phyloP scores from a whole-genome alignment of 179 eudicot species.

The Camellia oleifera region DNA sequence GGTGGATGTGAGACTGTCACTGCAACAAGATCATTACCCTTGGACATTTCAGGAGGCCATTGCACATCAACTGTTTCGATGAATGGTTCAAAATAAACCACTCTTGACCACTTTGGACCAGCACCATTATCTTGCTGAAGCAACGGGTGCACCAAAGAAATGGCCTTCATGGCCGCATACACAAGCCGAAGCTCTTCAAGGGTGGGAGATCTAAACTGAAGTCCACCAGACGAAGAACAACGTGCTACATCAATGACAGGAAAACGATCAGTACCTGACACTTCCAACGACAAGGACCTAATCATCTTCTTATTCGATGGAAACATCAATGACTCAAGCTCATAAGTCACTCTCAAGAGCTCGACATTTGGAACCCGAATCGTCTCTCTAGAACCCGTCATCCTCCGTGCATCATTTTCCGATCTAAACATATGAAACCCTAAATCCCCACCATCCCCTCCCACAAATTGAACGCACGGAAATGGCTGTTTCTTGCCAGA shows the following conservation, averaged over 20 bases:
- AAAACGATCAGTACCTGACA: slow-evolving; percentile 44
- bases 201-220: slow-evolving; percentile 48
- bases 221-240: slow-evolving; percentile 41
- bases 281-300: slow-evolving; percentile 43
- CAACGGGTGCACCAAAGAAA: slow-evolving; percentile 57
- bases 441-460: slow-evolving; percentile 68
- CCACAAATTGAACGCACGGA: slow-evolving; percentile 53
- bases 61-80: slow-evolving; percentile 76
- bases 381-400: slow-evolving; percentile 49
- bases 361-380: slow-evolving; percentile 52
- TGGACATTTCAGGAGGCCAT: slow-evolving; percentile 51
- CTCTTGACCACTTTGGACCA: slow-evolving; percentile 36
- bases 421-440: slow-evolving; percentile 57
- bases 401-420: slow-evolving; percentile 42
- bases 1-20: slow-evolving; percentile 68
- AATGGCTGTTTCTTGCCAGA: slow-evolving; percentile 49
- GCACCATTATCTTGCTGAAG: slow-evolving; percentile 38
- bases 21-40: slow-evolving; percentile 50
- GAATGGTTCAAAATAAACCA: slow-evolving; percentile 46
- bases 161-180: slow-evolving; percentile 48
- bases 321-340: slow-evolving; percentile 43
- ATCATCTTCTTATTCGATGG: slow-evolving; percentile 48
- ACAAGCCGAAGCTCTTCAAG: slow-evolving; percentile 60
- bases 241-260: slow-evolving; percentile 61
- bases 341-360: slow-evolving; percentile 58